Evolutionary conservation across 1,139 yeast genomes (phyloP).

Genomic region (Petasospora rhodanensis): DNA sequence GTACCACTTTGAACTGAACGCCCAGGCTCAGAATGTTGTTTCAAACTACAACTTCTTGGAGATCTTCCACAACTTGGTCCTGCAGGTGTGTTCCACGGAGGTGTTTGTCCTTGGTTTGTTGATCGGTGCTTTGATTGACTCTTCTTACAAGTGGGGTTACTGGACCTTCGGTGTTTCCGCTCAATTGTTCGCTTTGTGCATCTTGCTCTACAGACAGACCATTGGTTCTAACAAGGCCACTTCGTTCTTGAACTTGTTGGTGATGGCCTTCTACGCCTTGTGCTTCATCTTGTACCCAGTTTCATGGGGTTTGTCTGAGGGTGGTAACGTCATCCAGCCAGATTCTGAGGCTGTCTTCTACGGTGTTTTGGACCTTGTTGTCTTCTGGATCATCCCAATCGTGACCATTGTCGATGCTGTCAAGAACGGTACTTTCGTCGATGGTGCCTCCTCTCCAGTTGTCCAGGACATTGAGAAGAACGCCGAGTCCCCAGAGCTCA

Average conservation of each 20-base stretch:
- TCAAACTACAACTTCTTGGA: conserved; percentile 22
- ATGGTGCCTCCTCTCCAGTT: conserved; percentile 3
- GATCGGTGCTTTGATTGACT: conserved; percentile 39
- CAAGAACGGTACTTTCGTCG: conserved; percentile 12
- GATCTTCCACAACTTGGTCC: conserved; percentile 21
- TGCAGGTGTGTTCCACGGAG: conserved; percentile 36
- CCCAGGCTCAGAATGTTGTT: conserved; percentile 13
- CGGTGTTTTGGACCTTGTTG: conserved; percentile 50
- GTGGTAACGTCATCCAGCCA: conserved; percentile 62
- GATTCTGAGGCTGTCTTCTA: conserved; percentile 65
- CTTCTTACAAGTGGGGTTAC: conserved; percentile 55
- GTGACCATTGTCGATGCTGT: conserved; percentile 14
- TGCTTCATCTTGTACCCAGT: conserved; percentile 50
- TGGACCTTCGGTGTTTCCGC: conserved; percentile 37
- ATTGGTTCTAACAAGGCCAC: conserved; percentile 10
- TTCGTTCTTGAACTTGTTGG: conserved; percentile 8
- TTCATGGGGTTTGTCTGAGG: conserved; percentile 61
- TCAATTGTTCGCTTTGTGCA: conserved; percentile 35
- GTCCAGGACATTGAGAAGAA: conserved; percentile 13
- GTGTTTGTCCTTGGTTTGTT: conserved; percentile 44
- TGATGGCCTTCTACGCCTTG: conserved; percentile 30
- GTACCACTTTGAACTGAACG: conserved; percentile 25
- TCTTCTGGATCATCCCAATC: conserved; percentile 41
- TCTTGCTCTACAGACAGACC: conserved; percentile 20
- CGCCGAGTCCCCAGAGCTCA: conserved; percentile 7